Conservation (phyloP, 148 eudicot genomes). For the Salicornia ramosissima region DNA sequence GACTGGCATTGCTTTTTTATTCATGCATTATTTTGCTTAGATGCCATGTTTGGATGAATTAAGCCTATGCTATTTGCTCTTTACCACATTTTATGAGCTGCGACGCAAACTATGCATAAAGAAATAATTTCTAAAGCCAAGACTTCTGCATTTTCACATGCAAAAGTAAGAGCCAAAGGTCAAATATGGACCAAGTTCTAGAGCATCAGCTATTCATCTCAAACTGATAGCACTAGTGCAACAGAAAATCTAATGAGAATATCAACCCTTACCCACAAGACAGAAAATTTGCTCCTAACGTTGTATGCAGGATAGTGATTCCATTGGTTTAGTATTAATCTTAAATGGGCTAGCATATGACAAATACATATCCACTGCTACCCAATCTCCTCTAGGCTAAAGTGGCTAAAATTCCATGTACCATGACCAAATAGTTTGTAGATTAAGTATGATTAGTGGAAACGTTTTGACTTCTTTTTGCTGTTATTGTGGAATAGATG, state of each 20-base stretch:
- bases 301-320: background rate
- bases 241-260: background rate
- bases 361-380: background rate
- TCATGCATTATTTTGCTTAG: background rate
- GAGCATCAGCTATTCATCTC: background rate
- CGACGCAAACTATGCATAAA: background rate
- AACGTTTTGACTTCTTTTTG: too few species aligned
- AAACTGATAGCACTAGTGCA: background rate
- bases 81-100: background rate
- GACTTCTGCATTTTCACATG: background rate
- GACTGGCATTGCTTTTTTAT: background rate
- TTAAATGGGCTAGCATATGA: background rate
- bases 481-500: background rate
- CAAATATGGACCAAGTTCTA: background rate
- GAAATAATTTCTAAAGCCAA: background rate
- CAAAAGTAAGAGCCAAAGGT: background rate
- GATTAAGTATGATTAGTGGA: too few species aligned
- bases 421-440: background rate
- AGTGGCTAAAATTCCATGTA: background rate
- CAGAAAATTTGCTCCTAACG: background rate
- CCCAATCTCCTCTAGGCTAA: too few species aligned
- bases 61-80: background rate
- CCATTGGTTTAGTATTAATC: background rate
- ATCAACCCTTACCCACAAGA: background rate
- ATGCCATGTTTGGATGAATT: slow-evolving; percentile 7